phyloP scores from a whole-genome alignment of 1,284 basidiomycete genomes.

The Neolentinus lepideus region DNA sequence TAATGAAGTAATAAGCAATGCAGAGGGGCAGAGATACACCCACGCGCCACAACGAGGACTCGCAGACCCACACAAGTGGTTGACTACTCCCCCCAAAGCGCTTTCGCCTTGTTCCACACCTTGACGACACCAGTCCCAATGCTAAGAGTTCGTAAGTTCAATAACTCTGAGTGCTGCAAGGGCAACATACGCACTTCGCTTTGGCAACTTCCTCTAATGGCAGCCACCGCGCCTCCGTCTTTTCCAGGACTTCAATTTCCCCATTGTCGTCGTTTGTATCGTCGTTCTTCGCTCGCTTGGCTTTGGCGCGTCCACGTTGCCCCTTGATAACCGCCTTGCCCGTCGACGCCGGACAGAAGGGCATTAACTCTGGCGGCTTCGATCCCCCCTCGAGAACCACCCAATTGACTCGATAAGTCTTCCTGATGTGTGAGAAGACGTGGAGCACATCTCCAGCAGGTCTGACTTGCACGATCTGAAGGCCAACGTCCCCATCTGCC shows the following conservation, averaged over 20 bases:
- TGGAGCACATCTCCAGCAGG: constrained; percentile 67
- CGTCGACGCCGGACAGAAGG: constrained; percentile 2
- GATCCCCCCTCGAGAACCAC: constrained; percentile 51
- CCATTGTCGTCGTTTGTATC: constrained; percentile 11
- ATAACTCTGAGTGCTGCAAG: background rate
- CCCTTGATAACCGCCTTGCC: constrained; percentile 3
- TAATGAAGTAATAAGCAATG: too few species aligned
- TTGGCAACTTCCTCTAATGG: constrained; percentile 43
- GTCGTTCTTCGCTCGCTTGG: constrained; percentile 11
- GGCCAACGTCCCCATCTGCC: background rate
- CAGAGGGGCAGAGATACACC: too few species aligned
- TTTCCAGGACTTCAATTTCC: constrained; percentile 3
- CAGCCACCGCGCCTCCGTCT: constrained; percentile 38
- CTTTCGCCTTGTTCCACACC: constrained; percentile 25
- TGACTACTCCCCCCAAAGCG: constrained; percentile 18
- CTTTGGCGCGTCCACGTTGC: constrained; percentile 8
- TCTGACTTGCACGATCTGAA: constrained; percentile 38
- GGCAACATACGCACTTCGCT: constrained; percentile 48
- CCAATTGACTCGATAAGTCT: constrained; percentile 82
- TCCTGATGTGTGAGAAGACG: constrained; percentile 86
- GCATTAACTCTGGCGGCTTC: constrained; percentile 18
- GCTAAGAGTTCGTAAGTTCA: constrained; percentile 15
- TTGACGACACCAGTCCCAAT: constrained; percentile 31
- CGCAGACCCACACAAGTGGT: background rate
- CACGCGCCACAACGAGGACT: too few species aligned